Evolutionary conservation across 208 protist species (phyloP).

Genomic region (Trypanosoma rangeli): DNA sequence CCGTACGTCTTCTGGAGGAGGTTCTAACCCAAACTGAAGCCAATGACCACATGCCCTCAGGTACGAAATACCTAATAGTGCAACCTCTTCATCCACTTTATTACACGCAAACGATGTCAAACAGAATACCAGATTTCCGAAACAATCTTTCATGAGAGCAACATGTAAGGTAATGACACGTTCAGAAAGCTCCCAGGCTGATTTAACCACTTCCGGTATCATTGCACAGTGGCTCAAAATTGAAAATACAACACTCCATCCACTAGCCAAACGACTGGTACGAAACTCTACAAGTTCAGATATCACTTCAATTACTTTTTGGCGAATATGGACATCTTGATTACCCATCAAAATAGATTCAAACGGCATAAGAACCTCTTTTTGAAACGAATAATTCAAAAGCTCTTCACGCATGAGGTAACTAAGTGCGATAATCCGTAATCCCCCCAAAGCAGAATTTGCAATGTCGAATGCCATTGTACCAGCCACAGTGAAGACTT

Average conservation of each 20-base stretch:
- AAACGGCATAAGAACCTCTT: constrained; percentile 79
- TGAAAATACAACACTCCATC: constrained; percentile 84
- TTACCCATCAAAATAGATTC: constrained; percentile 76
- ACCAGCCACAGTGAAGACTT: constrained; percentile 70
- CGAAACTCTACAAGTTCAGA: constrained; percentile 79
- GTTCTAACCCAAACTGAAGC: constrained; percentile 82
- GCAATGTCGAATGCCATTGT: constrained; percentile 37
- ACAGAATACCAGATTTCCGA: constrained; percentile 82
- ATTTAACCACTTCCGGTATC: constrained; percentile 69
- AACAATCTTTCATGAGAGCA: constrained; percentile 72
- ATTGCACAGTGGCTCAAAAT: constrained; percentile 73
- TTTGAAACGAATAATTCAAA: constrained; percentile 86
- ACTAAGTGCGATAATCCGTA: constrained; percentile 67
- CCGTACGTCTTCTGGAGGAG: constrained; percentile 50
- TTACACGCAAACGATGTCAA: constrained; percentile 80
- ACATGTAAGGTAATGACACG: constrained; percentile 61
- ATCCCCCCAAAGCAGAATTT: constrained; percentile 51
- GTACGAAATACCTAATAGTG: constrained; percentile 67
- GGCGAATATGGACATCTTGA: constrained; percentile 52
- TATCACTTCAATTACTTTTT: constrained; percentile 66
- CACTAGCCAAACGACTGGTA: constrained; percentile 70
- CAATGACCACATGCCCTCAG: constrained; percentile 76
- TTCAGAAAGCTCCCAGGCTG: constrained; percentile 70
- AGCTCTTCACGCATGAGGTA: constrained; percentile 81
- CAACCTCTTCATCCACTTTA: constrained; percentile 47